A percentile compares a stretch with the other conserved stretches of the same genome.
phyloP scores from a whole-genome alignment of 108 stramenopile genomes.

The Pseudonitzschia delicatissima region DNA sequence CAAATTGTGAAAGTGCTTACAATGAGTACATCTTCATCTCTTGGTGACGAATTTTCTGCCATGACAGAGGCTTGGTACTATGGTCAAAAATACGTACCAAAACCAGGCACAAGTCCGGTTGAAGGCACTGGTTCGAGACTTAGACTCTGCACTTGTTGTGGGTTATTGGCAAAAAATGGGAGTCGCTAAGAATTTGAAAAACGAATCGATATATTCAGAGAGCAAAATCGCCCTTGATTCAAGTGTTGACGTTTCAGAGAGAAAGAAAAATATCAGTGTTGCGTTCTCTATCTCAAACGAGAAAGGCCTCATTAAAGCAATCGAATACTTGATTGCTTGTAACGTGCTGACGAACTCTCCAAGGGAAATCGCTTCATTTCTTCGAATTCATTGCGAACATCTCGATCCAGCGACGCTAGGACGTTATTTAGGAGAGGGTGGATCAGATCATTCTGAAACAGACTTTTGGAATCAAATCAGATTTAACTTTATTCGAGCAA shows the following conservation, averaged over 20 bases:
- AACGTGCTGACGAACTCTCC: constrained; percentile 89
- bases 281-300: constrained; percentile 78
- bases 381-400: constrained; percentile 78
- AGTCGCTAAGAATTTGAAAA: neutral
- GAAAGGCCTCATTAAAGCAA: constrained; percentile 88
- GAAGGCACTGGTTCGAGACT: neutral
- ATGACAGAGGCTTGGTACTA: constrained; percentile 34
- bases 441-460: constrained; percentile 56
- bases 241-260: neutral
- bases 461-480: constrained; percentile 92
- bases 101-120: neutral
- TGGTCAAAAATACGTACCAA: neutral
- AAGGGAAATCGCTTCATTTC: constrained; percentile 82
- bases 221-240: neutral
- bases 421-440: constrained; percentile 88
- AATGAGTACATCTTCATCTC: constrained; percentile 25
- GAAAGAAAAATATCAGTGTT: constrained; percentile 26
- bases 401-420: constrained; percentile 85
- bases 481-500: constrained; percentile 78
- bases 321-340: constrained; percentile 90
- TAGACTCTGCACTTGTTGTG: constrained; percentile 1
- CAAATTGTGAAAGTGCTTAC: constrained; percentile 44
- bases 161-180: constrained; percentile 12
- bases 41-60: constrained; percentile 18
- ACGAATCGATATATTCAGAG: neutral